Conservation (phyloP, 2,329 filamentous ascomycete genomes). For the Cryphonectria japonica region DNA sequence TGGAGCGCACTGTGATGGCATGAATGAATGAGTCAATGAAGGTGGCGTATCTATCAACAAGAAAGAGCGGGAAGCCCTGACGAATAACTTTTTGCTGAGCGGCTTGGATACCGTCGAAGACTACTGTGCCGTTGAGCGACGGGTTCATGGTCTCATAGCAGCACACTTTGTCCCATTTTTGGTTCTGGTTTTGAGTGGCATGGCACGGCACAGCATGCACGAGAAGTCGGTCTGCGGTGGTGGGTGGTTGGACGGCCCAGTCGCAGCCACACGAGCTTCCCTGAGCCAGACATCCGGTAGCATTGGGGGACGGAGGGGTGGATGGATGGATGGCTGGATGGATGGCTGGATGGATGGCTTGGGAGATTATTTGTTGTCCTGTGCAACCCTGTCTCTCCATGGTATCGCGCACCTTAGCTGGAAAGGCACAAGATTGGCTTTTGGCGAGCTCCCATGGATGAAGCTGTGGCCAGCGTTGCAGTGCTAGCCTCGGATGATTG, state of each 20-base stretch:
- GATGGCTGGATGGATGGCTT: background rate
- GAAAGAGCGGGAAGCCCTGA: conserved; percentile 1
- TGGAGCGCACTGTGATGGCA: background rate
- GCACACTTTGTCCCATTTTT: background rate
- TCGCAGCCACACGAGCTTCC: background rate
- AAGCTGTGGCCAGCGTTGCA: conserved; percentile 20
- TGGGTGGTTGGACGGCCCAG: background rate
- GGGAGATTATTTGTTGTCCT: conserved; percentile 8
- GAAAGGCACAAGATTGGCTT: background rate
- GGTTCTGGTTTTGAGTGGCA: background rate
- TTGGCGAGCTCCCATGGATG: background rate
- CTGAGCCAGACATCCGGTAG: background rate
- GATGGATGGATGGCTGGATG: background rate
- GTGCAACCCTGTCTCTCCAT: background rate
- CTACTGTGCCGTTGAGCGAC: conserved; percentile 19
- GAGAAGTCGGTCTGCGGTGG: conserved; percentile 7
- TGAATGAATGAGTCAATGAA: conserved; percentile 1
- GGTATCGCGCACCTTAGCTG: conserved; percentile 1
- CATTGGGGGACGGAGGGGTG: background rate
- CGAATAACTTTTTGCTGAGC: conserved; percentile 16
- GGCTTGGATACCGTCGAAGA: conserved; percentile 27
- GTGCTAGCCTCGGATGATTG: conserved; percentile 19
- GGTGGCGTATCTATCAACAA: conserved; percentile 7
- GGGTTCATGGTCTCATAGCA: conserved; percentile 23
- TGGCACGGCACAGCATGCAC: conserved; percentile 14